Evolutionary conservation across 176 grass and related monocot genomes (phyloP), one percentile per base, ranked within the genome.

Genomic region (Oryza meyeriana): DNA sequence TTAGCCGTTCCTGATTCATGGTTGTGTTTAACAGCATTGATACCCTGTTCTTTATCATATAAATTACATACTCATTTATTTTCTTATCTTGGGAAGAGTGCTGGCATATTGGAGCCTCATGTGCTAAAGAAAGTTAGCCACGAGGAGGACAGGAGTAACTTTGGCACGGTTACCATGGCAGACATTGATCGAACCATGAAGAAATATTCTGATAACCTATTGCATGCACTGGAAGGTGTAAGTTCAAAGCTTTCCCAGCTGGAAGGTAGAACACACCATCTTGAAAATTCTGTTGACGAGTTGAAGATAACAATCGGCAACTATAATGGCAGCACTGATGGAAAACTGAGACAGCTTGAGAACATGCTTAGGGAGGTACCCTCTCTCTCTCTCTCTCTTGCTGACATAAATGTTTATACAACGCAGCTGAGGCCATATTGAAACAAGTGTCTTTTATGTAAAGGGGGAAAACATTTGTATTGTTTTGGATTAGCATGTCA

Each of bases 321-420:
- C 47, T 86, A 80, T 72, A 99, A 81, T 80, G 93, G 93, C 3
- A 86, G 75, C 80, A 95, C 82, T 18, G 96, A 99, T 2, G 96
- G 96, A 82, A 99, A 93, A 83, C 81, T 99, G 61, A 87, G 89
- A 33, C 87, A 99, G 58, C 73, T 99, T 61, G 96, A 94, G 82
- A 93, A 99, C 85, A 88, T 99, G 82, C 77, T 99, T 47, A 88
- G 87, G 74, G 96, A 95, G 96, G 96, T 95, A 91, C 35, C 41
- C 69, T 36, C 10, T 26, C 22, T 0, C 1, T 48, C 13, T 25
- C 5, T 16, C 12, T 38, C 10, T 16, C 5, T 40, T 22, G 72
- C 48, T 55, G 12, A 44, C 22, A 79, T 40, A 80, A 80, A 32
- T 25, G 25, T 61, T 78, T 10, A 26, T 74, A 12, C 3, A 36